Evolutionary conservation across 805 yeast genomes (phyloP), one percentile per base, ranked within the genome.

Genomic region (Schizosaccharomyces pombe): DNA sequence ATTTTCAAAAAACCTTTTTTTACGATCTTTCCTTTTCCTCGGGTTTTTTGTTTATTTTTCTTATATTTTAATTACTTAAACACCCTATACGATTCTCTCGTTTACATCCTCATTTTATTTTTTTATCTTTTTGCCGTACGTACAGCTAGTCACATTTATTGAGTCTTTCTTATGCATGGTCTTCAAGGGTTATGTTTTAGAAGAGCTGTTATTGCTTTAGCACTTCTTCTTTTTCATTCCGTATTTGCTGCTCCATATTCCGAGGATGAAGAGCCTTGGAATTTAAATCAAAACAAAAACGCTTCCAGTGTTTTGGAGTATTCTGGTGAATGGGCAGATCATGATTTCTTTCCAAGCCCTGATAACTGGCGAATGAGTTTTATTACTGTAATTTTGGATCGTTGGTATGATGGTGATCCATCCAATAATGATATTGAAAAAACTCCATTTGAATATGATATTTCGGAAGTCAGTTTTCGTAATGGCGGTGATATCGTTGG

Each of bases 391-490:
- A 52, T 52, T 24, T 31, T 52, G 11, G 54, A 52, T 24, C 24
- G 30, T 8, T 52, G 54, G 54, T 16, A n/a, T 6, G 54, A 52
- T 28, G 54, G 54, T 9, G 54, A 52, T 26, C 54, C 54, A 9
- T 8, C 47, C 14, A 52, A 52, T 16, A 52, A 52, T 26, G 54
- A 52, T 31, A 28, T 28, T 28, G 14, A 19, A 5, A 47, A 47
- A 3, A 52, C 54, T 4, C 28, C 34, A 16, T 33, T 31, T n/a
- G 54, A 52, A 39, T 31, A 52, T 26, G 54, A 52, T 32, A 34
- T 34, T 24, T 52, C 11, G 22, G 54, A 52, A 26, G 34, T 39
- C 34, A 16, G 30, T n/a, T 52, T 52, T 16, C 54, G 54, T 19
- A 28, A 32, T 33, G 54, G 54, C 12, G 54, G 54, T 34, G 54